Base-by-base conservation (phyloP, 164 flowering plant species). In the Chimonanthus salicifolius region DNA sequence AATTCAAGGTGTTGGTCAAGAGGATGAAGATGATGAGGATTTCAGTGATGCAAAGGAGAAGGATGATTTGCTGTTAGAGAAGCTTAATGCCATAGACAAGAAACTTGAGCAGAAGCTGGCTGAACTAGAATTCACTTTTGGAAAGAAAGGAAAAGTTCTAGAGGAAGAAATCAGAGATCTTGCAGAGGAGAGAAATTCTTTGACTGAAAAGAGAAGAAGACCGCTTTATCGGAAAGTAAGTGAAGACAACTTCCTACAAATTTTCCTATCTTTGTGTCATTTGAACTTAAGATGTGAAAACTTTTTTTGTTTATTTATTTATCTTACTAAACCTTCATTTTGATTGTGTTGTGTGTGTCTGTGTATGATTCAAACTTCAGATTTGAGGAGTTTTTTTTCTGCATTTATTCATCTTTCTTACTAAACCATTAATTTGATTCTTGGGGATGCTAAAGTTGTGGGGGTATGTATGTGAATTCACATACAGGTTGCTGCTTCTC, bases 111-210 rank as follows among this genome's bases (percentile, higher is more conserved):
- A 84, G 79, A 95, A 95, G 84, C 83, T 95, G 6, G 89, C 89
- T 4, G 88, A 82, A 58, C 83, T 95, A 83, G 98, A 89, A 67
- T 84, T 86, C 73, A 95, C 98, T 15, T 95, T 93, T 80, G 99
- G 99, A 68, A 93, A 82, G 86, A 92, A 87, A 77, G 98, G 98
- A 1, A 92, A 82, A 79, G 76, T 79, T 77, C 79, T 95, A 54
- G 98, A 93, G 84, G 97, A 93, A 74, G 98, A 95, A 81, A 93
- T 93, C 15, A 88, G 86, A 78, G 88, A 89, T 73, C 94, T 95
- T 51, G 98, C 98, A 6, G 97, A 95, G 79, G 98, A 95, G 80
- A 90, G 98, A 75, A 90, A 92, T 77, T 74, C 85, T 49, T 84
- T 92, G 80, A 87, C 89, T 21, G 98, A 93, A 82, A 84, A 87